These are phyloP conservation scores for Polygonum aviculare DNA, from an alignment of 148 eudicot species.

Conservation along the genomic window DNA sequence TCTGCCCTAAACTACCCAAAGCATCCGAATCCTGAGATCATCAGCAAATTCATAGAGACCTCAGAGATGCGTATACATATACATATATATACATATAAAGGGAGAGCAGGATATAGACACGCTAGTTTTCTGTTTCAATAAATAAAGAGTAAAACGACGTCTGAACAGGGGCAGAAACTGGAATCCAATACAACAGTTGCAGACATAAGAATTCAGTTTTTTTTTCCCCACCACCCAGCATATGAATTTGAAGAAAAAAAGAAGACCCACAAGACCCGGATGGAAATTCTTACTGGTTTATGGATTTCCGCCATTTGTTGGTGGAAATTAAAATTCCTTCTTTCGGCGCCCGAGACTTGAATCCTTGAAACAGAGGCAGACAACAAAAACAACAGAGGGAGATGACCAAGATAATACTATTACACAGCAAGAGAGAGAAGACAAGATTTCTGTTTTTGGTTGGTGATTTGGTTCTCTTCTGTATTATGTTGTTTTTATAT, in stretches of 20 bases:
- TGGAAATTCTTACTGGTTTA: not conserved
- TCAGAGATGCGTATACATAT: no score
- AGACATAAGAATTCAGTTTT: not conserved
- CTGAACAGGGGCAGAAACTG: not conserved
- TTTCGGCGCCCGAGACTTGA: conserved; percentile 4
- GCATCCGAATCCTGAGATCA: conserved; percentile 21
- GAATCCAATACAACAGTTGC: not conserved
- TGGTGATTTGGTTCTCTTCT: no score
- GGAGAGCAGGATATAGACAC: not conserved
- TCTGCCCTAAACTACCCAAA: conserved; percentile 1
- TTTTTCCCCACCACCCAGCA: not conserved
- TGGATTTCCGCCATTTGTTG: not conserved
- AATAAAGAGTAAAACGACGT: not conserved
- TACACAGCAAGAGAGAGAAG: not conserved
- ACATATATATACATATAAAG: not conserved
- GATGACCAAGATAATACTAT: no score
- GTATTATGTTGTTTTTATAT: no score
- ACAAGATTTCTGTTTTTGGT: no score
- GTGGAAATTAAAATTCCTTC: not conserved
- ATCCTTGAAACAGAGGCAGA: not conserved
- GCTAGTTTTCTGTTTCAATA: not conserved
- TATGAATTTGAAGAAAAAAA: not conserved
- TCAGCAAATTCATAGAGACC: not conserved
- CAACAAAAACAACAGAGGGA: not conserved
- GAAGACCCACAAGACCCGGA: not conserved